These are phyloP conservation scores for Echites panduratus DNA, from an alignment of 257 asterid species.

Conservation along the genomic window DNA sequence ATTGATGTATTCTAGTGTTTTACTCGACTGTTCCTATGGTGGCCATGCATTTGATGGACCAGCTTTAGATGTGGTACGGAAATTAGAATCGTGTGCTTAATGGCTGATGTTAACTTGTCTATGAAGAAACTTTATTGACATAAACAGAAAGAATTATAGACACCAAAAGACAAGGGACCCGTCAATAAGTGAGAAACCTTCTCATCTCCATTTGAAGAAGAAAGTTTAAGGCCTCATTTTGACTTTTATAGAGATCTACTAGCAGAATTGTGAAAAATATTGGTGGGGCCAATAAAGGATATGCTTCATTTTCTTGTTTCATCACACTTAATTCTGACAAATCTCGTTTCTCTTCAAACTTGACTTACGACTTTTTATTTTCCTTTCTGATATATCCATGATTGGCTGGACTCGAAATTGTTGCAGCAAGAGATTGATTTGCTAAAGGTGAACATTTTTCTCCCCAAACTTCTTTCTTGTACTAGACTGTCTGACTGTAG, in stretches of 20 bases:
- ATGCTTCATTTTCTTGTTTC: slow-evolving; percentile 5
- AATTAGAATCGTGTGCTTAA: background rate
- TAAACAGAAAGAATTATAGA: background rate
- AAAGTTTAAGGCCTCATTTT: background rate
- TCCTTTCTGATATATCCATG: slow-evolving; percentile 21
- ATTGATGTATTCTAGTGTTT: background rate
- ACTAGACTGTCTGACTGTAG: background rate
- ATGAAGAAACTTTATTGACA: background rate
- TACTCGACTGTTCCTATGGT: background rate
- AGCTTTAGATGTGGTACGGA: background rate
- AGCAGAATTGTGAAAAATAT: background rate
- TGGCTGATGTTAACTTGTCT: background rate
- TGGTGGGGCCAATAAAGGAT: background rate
- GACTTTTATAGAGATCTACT: background rate
- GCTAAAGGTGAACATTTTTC: slow-evolving; percentile 61
- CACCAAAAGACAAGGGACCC: background rate
- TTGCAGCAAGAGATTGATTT: slow-evolving; percentile 97
- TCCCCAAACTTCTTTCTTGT: slow-evolving; percentile 9
- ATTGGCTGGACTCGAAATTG: slow-evolving; percentile 25
- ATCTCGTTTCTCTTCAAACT: background rate
- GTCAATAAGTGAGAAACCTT: background rate
- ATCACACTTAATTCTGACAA: background rate
- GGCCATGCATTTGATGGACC: background rate
- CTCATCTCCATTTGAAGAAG: background rate
- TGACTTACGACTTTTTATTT: slow-evolving; percentile 18